phyloP scores from a whole-genome alignment of 2,329 filamentous ascomycete species.

The Colletotrichum viniferum region DNA sequence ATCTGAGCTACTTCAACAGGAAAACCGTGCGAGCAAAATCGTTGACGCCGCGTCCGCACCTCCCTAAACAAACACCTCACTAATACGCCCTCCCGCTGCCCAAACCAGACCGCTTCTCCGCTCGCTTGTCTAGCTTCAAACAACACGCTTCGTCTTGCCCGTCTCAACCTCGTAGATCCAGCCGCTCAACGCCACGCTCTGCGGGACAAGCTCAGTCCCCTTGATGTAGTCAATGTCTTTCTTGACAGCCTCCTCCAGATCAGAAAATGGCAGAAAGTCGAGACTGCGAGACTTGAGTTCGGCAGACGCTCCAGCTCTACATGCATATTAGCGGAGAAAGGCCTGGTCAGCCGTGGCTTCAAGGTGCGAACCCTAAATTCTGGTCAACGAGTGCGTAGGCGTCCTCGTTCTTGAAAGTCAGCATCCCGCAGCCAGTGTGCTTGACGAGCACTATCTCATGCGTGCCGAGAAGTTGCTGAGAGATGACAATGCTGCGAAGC shows the following conservation, averaged over 20 bases:
- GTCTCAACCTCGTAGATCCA: constrained; percentile 83
- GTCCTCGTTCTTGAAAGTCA: constrained; percentile 67
- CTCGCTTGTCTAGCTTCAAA: constrained; percentile 28
- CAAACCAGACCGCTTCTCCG: not conserved
- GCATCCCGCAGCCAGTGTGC: constrained; percentile 77
- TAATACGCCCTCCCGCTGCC: not conserved
- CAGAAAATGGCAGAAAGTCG: constrained; percentile 70
- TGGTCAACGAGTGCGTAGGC: constrained; percentile 55
- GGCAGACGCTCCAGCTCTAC: constrained; percentile 21
- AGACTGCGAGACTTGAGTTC: constrained; percentile 34
- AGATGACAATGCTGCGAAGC: constrained; percentile 77
- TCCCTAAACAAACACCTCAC: not conserved
- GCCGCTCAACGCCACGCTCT: constrained; percentile 66
- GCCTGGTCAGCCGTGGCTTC: constrained; percentile 22
- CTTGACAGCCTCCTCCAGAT: constrained; percentile 67
- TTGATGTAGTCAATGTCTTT: constrained; percentile 71
- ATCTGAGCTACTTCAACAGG: not conserved
- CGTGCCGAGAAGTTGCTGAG: constrained; percentile 78
- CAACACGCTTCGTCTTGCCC: constrained; percentile 49
- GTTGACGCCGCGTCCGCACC: not conserved
- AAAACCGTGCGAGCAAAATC: not conserved
- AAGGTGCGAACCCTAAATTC: constrained; percentile 51
- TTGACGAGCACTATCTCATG: constrained; percentile 77
- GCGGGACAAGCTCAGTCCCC: constrained; percentile 61
- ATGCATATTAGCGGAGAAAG: not conserved